Evolutionary conservation across 345 rosid species (phyloP), one percentile per base, ranked within the genome.

Genomic region (Melastoma malabathricum): DNA sequence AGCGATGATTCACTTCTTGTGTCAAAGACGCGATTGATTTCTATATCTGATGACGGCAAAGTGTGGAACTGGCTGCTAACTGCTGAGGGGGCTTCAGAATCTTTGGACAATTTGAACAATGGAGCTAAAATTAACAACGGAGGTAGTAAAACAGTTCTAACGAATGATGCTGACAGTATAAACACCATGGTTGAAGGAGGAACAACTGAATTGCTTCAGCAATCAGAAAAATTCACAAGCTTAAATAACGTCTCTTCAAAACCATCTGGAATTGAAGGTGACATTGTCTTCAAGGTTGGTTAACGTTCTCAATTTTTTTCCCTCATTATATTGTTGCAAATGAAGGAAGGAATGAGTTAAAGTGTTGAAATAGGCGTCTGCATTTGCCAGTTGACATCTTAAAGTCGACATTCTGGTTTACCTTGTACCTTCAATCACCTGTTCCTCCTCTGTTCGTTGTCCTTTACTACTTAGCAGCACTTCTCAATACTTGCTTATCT

Each of bases 41-140:
- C 93, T 64, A 79, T 90, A 62, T 84, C 98, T 60, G 96, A 90
- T 65, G 95, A 90, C 63, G 95, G 98, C 54, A 90, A 84, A 76
- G 62, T 84, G 54, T 86, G 96, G 96, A 84, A 71, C 72, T 90
- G 96, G 98, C 81, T 84, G 57, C 61, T 90, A 71, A 84, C 81
- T 56, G 77, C 80, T 59, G 85, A 87, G 83, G 89, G 92, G 57
- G 63, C 67, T 53, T 72, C 61, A 55, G 86, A 79, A 50, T 59
- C 57, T 57, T 74, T 63, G 57, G 73, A 72, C 56, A 69, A 67
- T 56, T 60, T 19, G 13, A 69, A 51, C 52, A 72, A 63, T 43
- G 52, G 49, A 18, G 67, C 59, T 54, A 46, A 47, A 44, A 52
- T 59, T 59, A 51, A 45, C 41, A 49, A 67, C 68, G 65, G 45